phyloP scores from a whole-genome alignment of 1,284 basidiomycete species.

The Microbotryum violaceum region DNA sequence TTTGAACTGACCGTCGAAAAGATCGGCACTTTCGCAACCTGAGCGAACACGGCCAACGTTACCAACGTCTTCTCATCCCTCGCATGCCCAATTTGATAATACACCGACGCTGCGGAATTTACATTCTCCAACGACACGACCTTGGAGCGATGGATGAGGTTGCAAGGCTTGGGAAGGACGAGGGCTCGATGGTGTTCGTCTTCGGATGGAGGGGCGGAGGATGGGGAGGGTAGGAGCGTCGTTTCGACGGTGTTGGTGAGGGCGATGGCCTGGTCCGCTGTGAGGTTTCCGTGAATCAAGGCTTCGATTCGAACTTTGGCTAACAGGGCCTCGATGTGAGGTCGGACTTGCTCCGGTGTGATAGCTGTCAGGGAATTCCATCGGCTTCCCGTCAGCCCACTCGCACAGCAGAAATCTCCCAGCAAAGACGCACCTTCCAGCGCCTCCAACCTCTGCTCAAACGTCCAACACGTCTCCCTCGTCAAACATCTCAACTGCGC shows the following conservation, averaged over 20 bases:
- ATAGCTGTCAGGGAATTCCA: slow-evolving; percentile 48
- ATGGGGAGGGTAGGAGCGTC: slow-evolving; percentile 49
- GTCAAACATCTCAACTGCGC: slow-evolving; percentile 71
- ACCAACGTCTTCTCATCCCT: slow-evolving; percentile 49
- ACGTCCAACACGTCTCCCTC: slow-evolving; percentile 66
- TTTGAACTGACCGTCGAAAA: slow-evolving; percentile 49
- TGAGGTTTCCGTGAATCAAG: slow-evolving; percentile 77
- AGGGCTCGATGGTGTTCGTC: slow-evolving; percentile 23
- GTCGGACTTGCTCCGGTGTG: slow-evolving; percentile 63
- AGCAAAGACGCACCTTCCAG: slow-evolving; percentile 56
- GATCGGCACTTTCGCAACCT: slow-evolving; percentile 77
- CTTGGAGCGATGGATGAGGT: slow-evolving; percentile 59
- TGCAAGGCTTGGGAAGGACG: slow-evolving; percentile 44
- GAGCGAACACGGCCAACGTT: slow-evolving; percentile 48
- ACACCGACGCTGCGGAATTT: slow-evolving; percentile 61
- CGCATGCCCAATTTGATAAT: slow-evolving; percentile 51
- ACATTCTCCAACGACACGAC: slow-evolving; percentile 79
- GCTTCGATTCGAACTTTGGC: slow-evolving; percentile 63
- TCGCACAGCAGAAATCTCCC: not conserved
- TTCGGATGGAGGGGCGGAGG: slow-evolving; percentile 11
- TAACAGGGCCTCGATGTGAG: slow-evolving; percentile 58
- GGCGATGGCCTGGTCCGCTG: slow-evolving; percentile 42
- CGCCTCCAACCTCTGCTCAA: slow-evolving; percentile 71
- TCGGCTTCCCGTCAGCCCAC: not conserved
- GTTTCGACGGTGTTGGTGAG: slow-evolving; percentile 51